Conservation (phyloP, 2,329 filamentous ascomycete species). For the Proliferodiscus dingleyae region DNA sequence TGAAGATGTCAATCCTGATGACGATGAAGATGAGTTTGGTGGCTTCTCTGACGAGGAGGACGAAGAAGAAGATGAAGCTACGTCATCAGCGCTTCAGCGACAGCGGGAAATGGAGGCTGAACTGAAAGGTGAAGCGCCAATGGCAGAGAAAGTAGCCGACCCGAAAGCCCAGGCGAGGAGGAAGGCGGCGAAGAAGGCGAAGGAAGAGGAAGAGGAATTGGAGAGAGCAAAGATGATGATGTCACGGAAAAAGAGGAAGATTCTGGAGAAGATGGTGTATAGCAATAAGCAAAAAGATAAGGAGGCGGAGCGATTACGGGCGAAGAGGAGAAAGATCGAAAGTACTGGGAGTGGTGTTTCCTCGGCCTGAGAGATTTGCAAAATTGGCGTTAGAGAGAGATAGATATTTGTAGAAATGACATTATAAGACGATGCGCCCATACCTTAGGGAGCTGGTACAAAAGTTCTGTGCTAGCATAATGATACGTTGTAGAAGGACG, state of each 20-base stretch:
- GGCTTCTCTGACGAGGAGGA: conserved; percentile 36
- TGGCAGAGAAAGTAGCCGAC: conserved; percentile 46
- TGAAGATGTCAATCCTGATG: conserved; percentile 34
- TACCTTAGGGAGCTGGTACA: too few species aligned
- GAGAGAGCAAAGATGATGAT: conserved; percentile 98
- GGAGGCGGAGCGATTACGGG: conserved; percentile 79
- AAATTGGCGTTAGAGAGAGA: conserved; percentile 21
- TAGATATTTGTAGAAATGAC: conserved; percentile 4
- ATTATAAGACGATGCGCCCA: too few species aligned
- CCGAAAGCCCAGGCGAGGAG: conserved; percentile 63
- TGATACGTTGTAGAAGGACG: too few species aligned
- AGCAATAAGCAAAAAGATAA: conserved; percentile 90
- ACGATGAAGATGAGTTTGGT: conserved; percentile 27
- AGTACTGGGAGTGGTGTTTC: conserved; percentile 36
- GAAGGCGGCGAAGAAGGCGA: conserved; percentile 63
- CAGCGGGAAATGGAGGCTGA: conserved; percentile 93
- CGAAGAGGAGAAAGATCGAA: conserved; percentile 89
- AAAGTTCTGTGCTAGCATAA: too few species aligned
- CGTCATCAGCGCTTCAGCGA: conserved; percentile 61
- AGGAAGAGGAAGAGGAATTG: conserved; percentile 77
- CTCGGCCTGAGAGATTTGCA: conserved; percentile 13
- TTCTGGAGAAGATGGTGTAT: conserved; percentile 96
- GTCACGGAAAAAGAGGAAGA: conserved; percentile 94
- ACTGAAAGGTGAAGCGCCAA: conserved; percentile 64
- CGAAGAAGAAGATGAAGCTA: conserved; percentile 55